Conservation (phyloP, 192 early-diverging fungal species). For the Gaertneriomyces semiglobifer region DNA sequence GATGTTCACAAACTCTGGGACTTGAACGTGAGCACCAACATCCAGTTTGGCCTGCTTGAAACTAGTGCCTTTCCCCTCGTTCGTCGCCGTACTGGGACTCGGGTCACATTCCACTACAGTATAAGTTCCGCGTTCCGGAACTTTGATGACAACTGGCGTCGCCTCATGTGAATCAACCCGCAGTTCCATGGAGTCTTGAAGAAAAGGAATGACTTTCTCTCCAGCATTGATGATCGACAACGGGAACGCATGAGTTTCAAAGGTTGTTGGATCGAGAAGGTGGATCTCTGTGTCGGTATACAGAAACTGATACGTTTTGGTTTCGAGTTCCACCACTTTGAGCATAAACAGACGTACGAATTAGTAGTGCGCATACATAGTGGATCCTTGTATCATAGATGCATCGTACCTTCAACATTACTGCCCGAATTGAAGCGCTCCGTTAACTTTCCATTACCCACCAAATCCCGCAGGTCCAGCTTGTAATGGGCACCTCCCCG, state of each 20-base stretch:
- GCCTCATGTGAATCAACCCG: constrained; percentile 58
- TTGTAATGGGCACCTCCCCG: constrained; percentile 55
- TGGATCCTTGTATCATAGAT: neutral
- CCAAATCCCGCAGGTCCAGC: constrained; percentile 68
- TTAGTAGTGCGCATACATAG: neutral
- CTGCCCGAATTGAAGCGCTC: constrained; percentile 72
- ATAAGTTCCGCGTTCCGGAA: constrained; percentile 49
- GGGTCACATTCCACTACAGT: constrained; percentile 17
- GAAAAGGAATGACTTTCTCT: constrained; percentile 41
- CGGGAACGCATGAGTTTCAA: constrained; percentile 66
- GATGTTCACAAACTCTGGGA: constrained; percentile 78
- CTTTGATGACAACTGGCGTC: constrained; percentile 52
- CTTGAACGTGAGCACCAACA: constrained; percentile 63
- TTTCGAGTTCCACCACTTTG: constrained; percentile 47
- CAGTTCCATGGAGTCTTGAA: constrained; percentile 54
- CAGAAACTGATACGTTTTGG: constrained; percentile 67
- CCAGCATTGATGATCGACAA: constrained; percentile 57
- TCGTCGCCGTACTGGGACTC: constrained; percentile 9
- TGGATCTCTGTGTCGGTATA: constrained; percentile 64
- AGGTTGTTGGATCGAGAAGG: constrained; percentile 65
- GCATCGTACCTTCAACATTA: constrained; percentile 56
- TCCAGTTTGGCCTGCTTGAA: constrained; percentile 64
- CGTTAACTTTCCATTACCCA: constrained; percentile 51
- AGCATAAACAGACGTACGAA: constrained; percentile 4
- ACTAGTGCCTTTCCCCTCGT: constrained; percentile 65